Evolutionary conservation across 2,329 filamentous ascomycete genomes (phyloP).

Genomic region (Epichloe aotearoae): DNA sequence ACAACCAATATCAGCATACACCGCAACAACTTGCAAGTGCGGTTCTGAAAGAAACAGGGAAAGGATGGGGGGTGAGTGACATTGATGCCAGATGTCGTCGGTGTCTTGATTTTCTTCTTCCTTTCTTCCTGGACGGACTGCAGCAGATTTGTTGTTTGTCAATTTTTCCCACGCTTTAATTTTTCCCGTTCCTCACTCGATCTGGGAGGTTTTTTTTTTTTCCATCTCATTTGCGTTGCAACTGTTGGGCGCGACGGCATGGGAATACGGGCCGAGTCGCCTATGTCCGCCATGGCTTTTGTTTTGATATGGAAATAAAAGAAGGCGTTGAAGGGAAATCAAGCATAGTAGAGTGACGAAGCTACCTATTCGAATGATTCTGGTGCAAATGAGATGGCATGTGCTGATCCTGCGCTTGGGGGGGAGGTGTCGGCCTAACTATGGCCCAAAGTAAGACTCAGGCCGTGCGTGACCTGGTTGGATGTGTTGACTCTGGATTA

Average conservation of each 20-base stretch:
- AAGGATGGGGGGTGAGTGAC: neutral
- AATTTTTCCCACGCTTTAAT: neutral
- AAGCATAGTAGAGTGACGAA: slow-evolving; percentile 6
- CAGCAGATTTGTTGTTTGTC: neutral
- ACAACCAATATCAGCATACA: neutral
- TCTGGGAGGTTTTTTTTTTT: slow-evolving; percentile 2
- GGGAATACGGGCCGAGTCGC: neutral
- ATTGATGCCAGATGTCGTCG: neutral
- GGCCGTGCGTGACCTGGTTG: neutral
- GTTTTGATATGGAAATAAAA: slow-evolving; percentile 6
- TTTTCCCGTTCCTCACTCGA: neutral
- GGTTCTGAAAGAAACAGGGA: neutral
- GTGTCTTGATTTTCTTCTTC: neutral
- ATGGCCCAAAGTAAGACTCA: neutral
- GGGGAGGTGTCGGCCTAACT: neutral
- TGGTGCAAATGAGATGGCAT: slow-evolving; percentile 4
- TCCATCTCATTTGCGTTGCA: neutral
- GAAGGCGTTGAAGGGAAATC: slow-evolving; percentile 6
- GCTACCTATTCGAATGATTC: neutral
- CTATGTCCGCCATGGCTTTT: neutral
- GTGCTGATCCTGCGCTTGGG: slow-evolving; percentile 1
- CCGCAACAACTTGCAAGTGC: neutral
- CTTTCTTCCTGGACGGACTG: neutral
- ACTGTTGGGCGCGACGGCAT: neutral
- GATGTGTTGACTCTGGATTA: neutral